Evolutionary conservation across 2,329 filamentous ascomycete species (phyloP).

Genomic region (Raffaelea deltoideospora): DNA sequence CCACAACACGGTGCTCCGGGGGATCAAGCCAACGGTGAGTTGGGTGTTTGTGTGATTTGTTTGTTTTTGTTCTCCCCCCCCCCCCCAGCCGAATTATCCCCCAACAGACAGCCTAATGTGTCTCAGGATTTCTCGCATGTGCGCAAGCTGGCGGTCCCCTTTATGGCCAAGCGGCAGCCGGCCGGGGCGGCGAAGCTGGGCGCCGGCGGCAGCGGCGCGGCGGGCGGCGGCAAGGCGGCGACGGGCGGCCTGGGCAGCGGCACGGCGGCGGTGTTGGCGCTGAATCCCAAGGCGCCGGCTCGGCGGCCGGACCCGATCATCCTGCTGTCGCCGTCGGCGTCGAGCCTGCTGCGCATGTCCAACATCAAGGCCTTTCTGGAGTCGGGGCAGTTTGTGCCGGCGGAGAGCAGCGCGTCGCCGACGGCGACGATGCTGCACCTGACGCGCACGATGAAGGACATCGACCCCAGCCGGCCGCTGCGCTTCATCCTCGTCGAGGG

Average conservation of each 20-base stretch:
- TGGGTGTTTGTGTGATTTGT: slow-evolving; percentile 1
- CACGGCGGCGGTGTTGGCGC: slow-evolving; percentile 27
- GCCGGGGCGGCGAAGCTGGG: no score
- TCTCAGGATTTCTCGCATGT: slow-evolving; percentile 94
- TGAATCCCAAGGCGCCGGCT: slow-evolving; percentile 33
- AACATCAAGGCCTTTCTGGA: slow-evolving; percentile 94
- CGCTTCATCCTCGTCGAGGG: slow-evolving; percentile 94
- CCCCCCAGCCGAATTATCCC: not conserved
- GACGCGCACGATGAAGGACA: slow-evolving; percentile 55
- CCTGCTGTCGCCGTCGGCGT: slow-evolving; percentile 88
- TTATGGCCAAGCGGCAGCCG: slow-evolving; percentile 49
- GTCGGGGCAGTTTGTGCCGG: slow-evolving; percentile 63
- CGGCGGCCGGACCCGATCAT: slow-evolving; percentile 72
- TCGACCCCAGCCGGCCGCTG: slow-evolving; percentile 57
- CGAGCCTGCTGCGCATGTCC: slow-evolving; percentile 82
- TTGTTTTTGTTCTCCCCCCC: not conserved
- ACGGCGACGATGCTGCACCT: slow-evolving; percentile 74
- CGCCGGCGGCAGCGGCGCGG: slow-evolving; percentile 25
- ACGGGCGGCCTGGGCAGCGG: slow-evolving; percentile 14
- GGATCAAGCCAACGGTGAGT: slow-evolving; percentile 74
- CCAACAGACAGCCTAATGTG: no score
- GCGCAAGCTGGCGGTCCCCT: slow-evolving; percentile 67
- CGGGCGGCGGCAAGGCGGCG: slow-evolving; percentile 27
- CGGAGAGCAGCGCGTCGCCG: slow-evolving; percentile 55
- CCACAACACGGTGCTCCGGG: slow-evolving; percentile 73